These are phyloP conservation scores for Massariosphaeria phaeospora DNA, from an alignment of 495 filamentous ascomycete genomes.

Conservation along the genomic window DNA sequence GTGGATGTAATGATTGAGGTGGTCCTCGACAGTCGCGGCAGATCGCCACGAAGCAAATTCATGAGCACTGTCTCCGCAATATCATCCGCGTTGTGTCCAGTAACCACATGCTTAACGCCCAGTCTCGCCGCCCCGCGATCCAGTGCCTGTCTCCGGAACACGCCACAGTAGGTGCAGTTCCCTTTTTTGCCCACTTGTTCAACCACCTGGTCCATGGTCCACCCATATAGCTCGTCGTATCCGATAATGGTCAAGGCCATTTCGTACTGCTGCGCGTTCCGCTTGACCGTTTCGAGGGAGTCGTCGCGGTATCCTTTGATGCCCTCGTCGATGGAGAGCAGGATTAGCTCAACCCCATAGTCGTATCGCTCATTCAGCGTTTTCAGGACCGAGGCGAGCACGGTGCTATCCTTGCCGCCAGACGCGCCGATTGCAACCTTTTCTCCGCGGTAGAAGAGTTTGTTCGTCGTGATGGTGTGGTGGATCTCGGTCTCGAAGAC, in stretches of 20 bases:
- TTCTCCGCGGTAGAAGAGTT: conserved; percentile 79
- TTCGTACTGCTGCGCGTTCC: conserved; percentile 82
- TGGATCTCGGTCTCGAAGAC: conserved; percentile 92
- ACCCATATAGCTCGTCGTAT: conserved; percentile 92
- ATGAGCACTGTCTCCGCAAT: conserved; percentile 98
- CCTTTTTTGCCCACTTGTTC: conserved; percentile 94
- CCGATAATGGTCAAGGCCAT: conserved; percentile 89
- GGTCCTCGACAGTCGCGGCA: conserved; percentile 78
- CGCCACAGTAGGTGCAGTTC: conserved; percentile 97
- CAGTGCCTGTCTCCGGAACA: conserved; percentile 89
- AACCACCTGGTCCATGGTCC: conserved; percentile 99
- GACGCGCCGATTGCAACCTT: conserved; percentile 91
- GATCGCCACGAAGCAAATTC: conserved; percentile 87
- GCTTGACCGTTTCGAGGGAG: conserved; percentile 89
- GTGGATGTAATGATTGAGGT: conserved; percentile 81
- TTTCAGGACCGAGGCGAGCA: conserved; percentile 89
- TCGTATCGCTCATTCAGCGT: conserved; percentile 85
- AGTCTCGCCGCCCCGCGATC: conserved; percentile 86
- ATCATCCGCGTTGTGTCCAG: conserved; percentile 96
- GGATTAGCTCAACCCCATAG: conserved; percentile 79
- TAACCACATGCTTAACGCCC: conserved; percentile 90
- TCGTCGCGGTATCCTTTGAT: conserved; percentile 97
- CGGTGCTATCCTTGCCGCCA: conserved; percentile 95
- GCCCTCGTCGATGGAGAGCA: conserved; percentile 92
- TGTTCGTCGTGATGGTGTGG: conserved; percentile 74